Evolutionary conservation across 371 early-diverging fungal genomes (phyloP), one percentile per base, ranked within the genome.

Genomic region (Choanephora cucurbitarum): DNA sequence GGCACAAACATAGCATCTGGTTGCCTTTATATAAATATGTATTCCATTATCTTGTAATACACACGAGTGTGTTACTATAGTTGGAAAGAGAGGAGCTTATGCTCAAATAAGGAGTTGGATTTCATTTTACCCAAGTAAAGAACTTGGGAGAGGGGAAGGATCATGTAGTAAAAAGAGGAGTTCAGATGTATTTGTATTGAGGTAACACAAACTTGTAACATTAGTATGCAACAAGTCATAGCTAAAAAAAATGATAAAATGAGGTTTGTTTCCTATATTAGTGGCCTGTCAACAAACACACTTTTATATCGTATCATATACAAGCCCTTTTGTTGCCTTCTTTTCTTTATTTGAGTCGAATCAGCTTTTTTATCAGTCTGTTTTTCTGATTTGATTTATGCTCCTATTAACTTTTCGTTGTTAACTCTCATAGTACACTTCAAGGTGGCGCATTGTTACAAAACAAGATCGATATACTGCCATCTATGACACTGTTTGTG

Each of bases 141-240:
- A 24, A 54, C 23, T 43, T 15, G 19, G 33, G 28, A 43, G 44
- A 44, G 54, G 33, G 44, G 54, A 54, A 43, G 23, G 43, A 54
- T 44, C 22, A 48, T 11, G 28, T 18, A 32, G 31, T 31, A 37
- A 37, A 37, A 14, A 28, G 21, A 34, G 34, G 49, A 49, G 37
- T 34, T 49, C 39, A 21, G 37, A 34, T 34, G 49, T 49, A 33
- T 34, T 4, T 23, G 40, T 40, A 24, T 42, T 52, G 18, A 46
- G 45, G 58, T 58, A 51, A 51, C 44, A 58, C 58, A 32, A 21
- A 14, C 37, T 58, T 43, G 58, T 58, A 51, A 44, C 40, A 50
- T 58, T 58, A 58, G 58, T 40, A 58, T 45, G 45, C 37, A 22
- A 54, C n/a, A 34, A 13, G 37, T 22, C 48, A 48, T 32, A 48